Conservation (phyloP, 2,329 filamentous ascomycete genomes). For the Raffaelea arxii region DNA sequence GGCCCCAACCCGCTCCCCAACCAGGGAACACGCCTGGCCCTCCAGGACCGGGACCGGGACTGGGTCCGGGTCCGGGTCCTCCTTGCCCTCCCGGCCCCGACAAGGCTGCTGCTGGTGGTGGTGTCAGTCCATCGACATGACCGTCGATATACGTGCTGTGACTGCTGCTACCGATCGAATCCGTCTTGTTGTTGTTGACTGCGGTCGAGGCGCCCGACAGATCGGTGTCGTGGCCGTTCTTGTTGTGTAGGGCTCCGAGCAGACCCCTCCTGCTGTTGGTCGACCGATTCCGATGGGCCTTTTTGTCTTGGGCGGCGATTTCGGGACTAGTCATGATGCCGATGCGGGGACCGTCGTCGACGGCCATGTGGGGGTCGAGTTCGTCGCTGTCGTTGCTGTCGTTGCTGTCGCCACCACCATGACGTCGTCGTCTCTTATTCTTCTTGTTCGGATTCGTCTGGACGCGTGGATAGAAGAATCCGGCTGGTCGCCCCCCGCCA, state of each 20-base stretch:
- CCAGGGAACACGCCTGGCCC: constrained; percentile 20
- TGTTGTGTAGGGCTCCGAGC: too few species aligned
- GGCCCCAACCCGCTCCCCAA: constrained; percentile 30
- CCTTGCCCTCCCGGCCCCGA: too few species aligned
- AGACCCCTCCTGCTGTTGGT: constrained; percentile 3
- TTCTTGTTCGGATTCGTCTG: constrained; percentile 12
- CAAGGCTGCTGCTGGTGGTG: constrained; percentile 2
- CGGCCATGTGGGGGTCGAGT: constrained; percentile 14
- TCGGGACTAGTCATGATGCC: constrained; percentile 37
- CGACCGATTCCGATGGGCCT: background rate
- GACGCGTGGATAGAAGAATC: constrained; percentile 35
- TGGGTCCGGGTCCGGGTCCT: too few species aligned
- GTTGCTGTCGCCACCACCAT: constrained; percentile 35
- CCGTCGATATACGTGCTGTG: constrained; percentile 11
- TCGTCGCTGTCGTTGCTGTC: constrained; percentile 37
- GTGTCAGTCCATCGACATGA: constrained; percentile 6
- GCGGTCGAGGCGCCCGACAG: background rate
- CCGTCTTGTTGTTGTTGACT: background rate
- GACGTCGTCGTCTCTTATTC: constrained; percentile 31
- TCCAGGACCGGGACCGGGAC: too few species aligned
- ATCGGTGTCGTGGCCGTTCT: background rate
- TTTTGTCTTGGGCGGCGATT: constrained; percentile 13
- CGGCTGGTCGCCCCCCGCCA: constrained; percentile 38
- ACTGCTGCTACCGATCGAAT: constrained; percentile 3
- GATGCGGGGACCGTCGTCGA: constrained; percentile 21